Evolutionary conservation across 106 monocot species (phyloP), one percentile per base, ranked within the genome.

Genomic region (Iris macrosiphon): DNA sequence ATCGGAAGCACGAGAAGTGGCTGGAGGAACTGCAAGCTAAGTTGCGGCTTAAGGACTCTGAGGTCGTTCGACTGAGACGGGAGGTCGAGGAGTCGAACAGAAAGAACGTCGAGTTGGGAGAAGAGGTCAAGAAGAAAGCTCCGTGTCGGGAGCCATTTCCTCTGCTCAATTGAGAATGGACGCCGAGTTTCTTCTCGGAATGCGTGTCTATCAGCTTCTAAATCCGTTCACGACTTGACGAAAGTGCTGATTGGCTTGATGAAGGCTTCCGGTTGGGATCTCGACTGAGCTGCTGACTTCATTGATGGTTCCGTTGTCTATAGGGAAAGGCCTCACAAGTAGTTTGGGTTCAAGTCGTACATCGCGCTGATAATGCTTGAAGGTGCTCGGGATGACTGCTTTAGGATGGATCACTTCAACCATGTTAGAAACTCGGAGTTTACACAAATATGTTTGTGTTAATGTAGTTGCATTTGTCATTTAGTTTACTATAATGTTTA

Each of bases 221-320:
- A 72, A 51, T 77, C 88, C 4, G 81, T 88, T 47, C 93, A 93
- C 52, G 81, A 84, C 55, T 93, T 93, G 43, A 72, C 93, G 16
- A 93, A 88, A 48, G 69, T 71, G 0, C 40, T 93, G 33, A 84
- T 93, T 45, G 71, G 77, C 62, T 81, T 93, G 78, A 93, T 93
- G 88, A 93, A 84, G 55, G 75, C 65, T 24, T 74, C 84, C 5
- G 75, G 78, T 6, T 93, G 88, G 88, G 84, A 93, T 65, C 83
- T 93, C 31, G 88, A 93, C 67, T 80, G 70, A 1, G 88, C 88
- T 35, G 80, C 88, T 35, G 56, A 63, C 48, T 64, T 75, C 3
- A 79, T 93, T 50, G 78, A 78, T 33, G 69, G 77, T 27, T 66
- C 42, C 31, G 77, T 73, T 32, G 11, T 53, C 18, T 93, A 81